Percentiles rank a stretch among this genome's conserved stretches.
phyloP scores from a whole-genome alignment of 768 basidiomycete species.

The Symmetrospora coprosmae region DNA sequence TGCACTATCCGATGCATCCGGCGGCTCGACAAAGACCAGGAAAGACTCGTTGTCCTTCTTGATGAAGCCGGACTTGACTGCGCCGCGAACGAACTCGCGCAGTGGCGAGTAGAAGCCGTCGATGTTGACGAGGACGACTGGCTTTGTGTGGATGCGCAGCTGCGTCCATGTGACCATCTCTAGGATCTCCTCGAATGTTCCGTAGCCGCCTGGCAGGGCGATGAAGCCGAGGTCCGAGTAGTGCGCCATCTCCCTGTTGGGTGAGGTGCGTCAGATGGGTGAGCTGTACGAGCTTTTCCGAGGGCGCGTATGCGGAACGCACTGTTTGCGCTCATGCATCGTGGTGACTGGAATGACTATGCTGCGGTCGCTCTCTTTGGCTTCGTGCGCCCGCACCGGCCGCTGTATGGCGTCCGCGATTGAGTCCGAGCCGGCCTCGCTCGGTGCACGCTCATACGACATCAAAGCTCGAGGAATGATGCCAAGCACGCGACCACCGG shows the following conservation, averaged over 20 bases:
- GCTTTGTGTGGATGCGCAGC: constrained; percentile 54
- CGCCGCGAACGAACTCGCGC: constrained; percentile 55
- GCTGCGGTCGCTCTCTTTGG: neutral
- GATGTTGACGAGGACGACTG: constrained; percentile 77
- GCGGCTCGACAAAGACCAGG: constrained; percentile 7
- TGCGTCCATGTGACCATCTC: constrained; percentile 95
- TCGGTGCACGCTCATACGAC: neutral
- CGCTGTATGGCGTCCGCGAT: neutral
- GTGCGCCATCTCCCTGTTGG: constrained; percentile 62
- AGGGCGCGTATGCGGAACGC: neutral
- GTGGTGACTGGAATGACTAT: constrained; percentile 18
- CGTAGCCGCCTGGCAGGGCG: constrained; percentile 81
- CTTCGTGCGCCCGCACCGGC: neutral
- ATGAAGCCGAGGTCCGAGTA: constrained; percentile 60
- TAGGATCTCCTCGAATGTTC: constrained; percentile 80
- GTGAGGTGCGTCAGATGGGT: constrained; percentile 74
- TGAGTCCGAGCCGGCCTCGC: constrained; percentile 1
- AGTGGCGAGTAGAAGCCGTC: constrained; percentile 68
- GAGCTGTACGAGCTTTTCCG: neutral
- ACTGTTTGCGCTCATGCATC: constrained; percentile 24
- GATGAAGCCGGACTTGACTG: constrained; percentile 49
- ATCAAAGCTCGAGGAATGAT: constrained; percentile 35
- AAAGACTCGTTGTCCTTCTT: neutral
- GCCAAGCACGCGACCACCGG: constrained; percentile 38
- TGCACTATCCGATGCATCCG: neutral